phyloP scores from a whole-genome alignment of 768 basidiomycete genomes.

The Omphalotus guepiniiformis region DNA sequence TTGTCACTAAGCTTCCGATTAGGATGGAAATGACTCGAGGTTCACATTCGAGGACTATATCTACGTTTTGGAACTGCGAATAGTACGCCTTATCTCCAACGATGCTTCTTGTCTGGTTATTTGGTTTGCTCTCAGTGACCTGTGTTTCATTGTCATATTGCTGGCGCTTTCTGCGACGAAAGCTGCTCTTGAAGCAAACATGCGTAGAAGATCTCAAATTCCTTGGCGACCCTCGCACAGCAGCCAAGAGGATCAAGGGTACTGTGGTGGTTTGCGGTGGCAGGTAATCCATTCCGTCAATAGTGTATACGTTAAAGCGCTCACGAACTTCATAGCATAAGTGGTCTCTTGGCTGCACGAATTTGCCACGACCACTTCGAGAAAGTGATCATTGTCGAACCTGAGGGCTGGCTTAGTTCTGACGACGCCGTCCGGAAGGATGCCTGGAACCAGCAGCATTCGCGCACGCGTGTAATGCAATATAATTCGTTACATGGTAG shows the following conservation, averaged over 20 bases:
- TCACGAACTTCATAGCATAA: slow-evolving; percentile 12
- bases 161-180: not conserved
- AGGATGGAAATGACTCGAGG: too few relatives aligned
- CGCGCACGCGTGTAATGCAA: slow-evolving; percentile 15
- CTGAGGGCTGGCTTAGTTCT: slow-evolving; percentile 18
- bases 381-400: slow-evolving; percentile 21
- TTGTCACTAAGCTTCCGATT: too few relatives aligned
- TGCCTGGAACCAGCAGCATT: slow-evolving; percentile 6
- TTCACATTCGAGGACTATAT: too few relatives aligned
- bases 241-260: slow-evolving; percentile 9
- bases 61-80: too few relatives aligned
- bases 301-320: not conserved
- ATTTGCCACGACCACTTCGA: slow-evolving; percentile 24
- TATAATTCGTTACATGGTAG: slow-evolving; percentile 14
- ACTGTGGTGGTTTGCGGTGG: slow-evolving; percentile 22
- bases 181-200: not conserved
- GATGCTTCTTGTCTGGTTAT: too few relatives aligned
- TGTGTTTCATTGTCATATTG: too few relatives aligned
- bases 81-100: too few relatives aligned
- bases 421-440: slow-evolving; percentile 7
- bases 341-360: slow-evolving; percentile 21
- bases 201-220: not conserved
- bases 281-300: slow-evolving; percentile 13
- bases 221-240: not conserved
- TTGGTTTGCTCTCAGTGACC: too few relatives aligned